Base-by-base conservation (phyloP, 179 eudicot species). In the Camellia oleifera region DNA sequence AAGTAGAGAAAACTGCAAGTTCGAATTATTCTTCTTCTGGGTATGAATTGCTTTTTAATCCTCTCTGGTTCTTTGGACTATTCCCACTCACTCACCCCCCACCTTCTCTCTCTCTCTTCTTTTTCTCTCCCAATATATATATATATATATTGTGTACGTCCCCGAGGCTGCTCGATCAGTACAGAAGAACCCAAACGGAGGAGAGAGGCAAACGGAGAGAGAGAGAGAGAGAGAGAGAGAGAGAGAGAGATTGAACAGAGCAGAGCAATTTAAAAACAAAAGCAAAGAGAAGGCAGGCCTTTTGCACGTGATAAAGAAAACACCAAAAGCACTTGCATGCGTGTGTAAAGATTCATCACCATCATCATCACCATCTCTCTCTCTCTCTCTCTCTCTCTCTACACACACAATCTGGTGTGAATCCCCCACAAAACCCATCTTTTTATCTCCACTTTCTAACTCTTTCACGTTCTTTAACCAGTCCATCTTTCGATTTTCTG, bases 301-400 rank as follows among this genome's bases (percentile, higher is more conserved):
- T 84, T 81, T 84, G 78, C 89, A 88, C 87, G 91, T 86, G 91
- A 88, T 83, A 83, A 86, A 86, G 89, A 85, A 83, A 67, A 66
- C 83, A 81, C 82, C 78, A 81, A 84, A 88, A 83, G 88, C 91
- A 85, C 54, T 75, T 85, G 91, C 91, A 86, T 87, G 91, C 91
- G 88, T 88, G 87, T 87, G 80, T 82, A 83, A 32, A 86, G 77
- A 81, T 84, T 86, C 91, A 88, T 83, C 82, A 77, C 73, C 76
- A 80, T 79, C 84, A 84, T 32, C 11, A 57, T 10, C 61, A 14
- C n/a, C 0, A 2, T 57, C 58, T 32, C 74, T 32, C 45, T 26
- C 68, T 61, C 58, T 57, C 76, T 71, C 12, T 46, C 45, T 54
- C 50, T 44, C 15, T 71, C 75, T 52, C 61, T 53, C 48, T 15